Conservation (phyloP, 805 yeast species). For the Spathaspora gorwiae region DNA sequence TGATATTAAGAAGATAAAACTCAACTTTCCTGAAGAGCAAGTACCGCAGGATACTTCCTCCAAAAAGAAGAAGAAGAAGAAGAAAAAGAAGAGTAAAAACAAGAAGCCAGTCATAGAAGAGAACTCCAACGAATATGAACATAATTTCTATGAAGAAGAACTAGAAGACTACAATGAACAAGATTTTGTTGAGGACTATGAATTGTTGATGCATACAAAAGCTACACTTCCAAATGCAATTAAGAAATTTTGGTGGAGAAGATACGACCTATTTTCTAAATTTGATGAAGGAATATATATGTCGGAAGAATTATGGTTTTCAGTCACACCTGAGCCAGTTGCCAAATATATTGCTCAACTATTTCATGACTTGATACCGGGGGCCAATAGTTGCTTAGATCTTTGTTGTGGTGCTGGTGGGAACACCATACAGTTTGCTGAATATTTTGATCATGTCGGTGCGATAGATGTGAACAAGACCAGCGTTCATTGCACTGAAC, state of each 20-base stretch:
- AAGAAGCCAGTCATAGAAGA: background rate
- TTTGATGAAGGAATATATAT: constrained; percentile 67
- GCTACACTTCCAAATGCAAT: constrained; percentile 37
- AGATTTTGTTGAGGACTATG: constrained; percentile 14
- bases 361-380: constrained; percentile 47
- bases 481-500: constrained; percentile 60
- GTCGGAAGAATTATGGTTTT: constrained; percentile 75
- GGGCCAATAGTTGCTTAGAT: constrained; percentile 50
- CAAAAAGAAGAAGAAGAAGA: constrained; percentile 1
- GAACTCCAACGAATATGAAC: background rate
- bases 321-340: constrained; percentile 79
- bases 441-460: constrained; percentile 48
- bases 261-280: constrained; percentile 57
- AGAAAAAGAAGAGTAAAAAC: constrained; percentile 1
- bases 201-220: constrained; percentile 33
- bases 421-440: constrained; percentile 72
- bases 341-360: constrained; percentile 59
- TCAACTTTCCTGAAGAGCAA: background rate
- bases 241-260: constrained; percentile 56
- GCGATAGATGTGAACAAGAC: constrained; percentile 60
- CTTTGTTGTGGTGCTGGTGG: constrained; percentile 89
- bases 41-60: background rate
- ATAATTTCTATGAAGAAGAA: background rate
- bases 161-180: background rate
- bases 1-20: background rate